Base-by-base conservation (phyloP, 108 stramenopile genomes). In the Cyclotella sp. region DNA sequence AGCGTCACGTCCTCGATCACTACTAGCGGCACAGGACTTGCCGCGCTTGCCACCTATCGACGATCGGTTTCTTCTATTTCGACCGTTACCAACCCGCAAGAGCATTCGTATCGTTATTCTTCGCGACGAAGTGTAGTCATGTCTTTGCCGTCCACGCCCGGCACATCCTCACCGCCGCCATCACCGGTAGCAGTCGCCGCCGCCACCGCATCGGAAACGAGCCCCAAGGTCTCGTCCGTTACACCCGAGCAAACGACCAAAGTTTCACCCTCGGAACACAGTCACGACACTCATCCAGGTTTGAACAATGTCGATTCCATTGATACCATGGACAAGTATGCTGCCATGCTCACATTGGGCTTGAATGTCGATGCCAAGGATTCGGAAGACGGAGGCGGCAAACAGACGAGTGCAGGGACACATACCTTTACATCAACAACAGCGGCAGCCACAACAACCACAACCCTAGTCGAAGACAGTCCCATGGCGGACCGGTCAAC, bases 281-380 rank as follows among this genome's bases (percentile, higher is more conserved):
- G 22, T 14, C 24, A 58, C 21, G 57, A 22, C 27, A 58, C 57
- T 22, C 57, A 16, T 19, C 19, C 49, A 16, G 49, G 8, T 7
- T 51, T 19, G n/a, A 19, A 8, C n/a, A 19, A 19, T 40, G 34
- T 34, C 27, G 44, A 65, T 18, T 45, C 44, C 24, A 65, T 65
- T 18, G 45, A 65, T 47, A 47, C 64, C n/a, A 54, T 70, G 68
- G 68, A 54, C 52, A 70, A 54, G 34, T 54, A 70, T 24, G 53
- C 68, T 26, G 68, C 68, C 51, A 44, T 57, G 68, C 39, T 42
- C 18, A 52, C 54, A 9, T 40, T 70, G 16, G 68, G 54, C 10
- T 39, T 57, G 52, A 18, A 70, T n/a, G 39, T 6, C 9, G 26
- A 45, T 24, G 43, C 9, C 44, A 16, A 24, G 34, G 61, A 62